Base-by-base conservation (phyloP, 345 rosid genomes). In the Moringa oleifera region DNA sequence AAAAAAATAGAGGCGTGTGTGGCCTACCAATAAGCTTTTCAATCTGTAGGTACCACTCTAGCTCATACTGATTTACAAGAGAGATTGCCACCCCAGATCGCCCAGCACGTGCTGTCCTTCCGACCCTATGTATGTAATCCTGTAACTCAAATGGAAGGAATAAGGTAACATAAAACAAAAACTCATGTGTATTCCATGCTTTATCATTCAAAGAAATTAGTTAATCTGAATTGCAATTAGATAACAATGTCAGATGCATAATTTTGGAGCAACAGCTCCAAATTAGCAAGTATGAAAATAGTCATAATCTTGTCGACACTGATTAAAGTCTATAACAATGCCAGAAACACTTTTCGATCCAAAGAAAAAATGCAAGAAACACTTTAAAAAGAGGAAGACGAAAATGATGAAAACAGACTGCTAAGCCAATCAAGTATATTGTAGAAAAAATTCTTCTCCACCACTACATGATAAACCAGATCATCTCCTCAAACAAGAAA, bases 51-150 rank as follows among this genome's bases (percentile, higher is more conserved):
- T 78, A 94, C 97, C 97, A 94, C 78, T 90, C 97, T 23, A 94
- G 54, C 76, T 94, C 97, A 57, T 88, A 94, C 78, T 86, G 96
- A 68, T 83, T 90, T 20, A 88, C 96, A 13, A 93, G 86, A 23
- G 98, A 93, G 70, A 93, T 81, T 37, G 90, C 98, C 15, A 90
- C 85, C 36, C 97, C 97, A 68, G 96, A 85, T 63, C 96, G 86
- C 62, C 97, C 99, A n/a, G 97, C 97, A 67, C 99, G 95, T 63
- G 93, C 98, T 20, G 88, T 83, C 80, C 96, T 83, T 66, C 96
- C 96, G 18, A 86, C 96, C 71, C 95, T 75, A 72, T 88, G 97
- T 55, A 91, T 86, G 69, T 91, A 88, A 72, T 91, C 97, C 97
- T 91, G 74, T 63, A 46, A 59, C 20, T 25, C 23, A 53, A 47